phyloP scores from a whole-genome alignment of 495 filamentous ascomycete genomes.

The Aspergillus incahuasiensis region DNA sequence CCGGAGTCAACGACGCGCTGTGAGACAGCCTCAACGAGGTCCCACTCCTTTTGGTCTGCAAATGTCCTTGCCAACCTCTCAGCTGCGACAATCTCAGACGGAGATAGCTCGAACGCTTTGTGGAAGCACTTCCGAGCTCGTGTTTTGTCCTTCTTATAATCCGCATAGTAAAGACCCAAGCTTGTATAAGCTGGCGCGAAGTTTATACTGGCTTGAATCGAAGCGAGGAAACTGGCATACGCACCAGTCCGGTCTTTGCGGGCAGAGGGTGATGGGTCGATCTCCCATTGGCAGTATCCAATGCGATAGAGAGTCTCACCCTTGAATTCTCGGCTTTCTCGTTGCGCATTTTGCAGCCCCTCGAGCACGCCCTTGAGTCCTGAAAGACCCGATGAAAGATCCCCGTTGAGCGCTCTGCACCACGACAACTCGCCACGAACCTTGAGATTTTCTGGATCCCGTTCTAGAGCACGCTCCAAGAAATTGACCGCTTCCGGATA shows the following conservation, averaged over 20 bases:
- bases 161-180: slow-evolving; percentile 90
- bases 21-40: slow-evolving; percentile 86
- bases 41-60: slow-evolving; percentile 89
- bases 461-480: slow-evolving; percentile 63
- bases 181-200: slow-evolving; percentile 90
- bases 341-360: slow-evolving; percentile 48
- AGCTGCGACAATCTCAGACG: slow-evolving; percentile 81
- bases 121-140: slow-evolving; percentile 88
- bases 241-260: slow-evolving; percentile 73
- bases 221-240: slow-evolving; percentile 76
- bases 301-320: slow-evolving; percentile 84
- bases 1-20: slow-evolving; percentile 91
- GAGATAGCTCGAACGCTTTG: slow-evolving; percentile 91
- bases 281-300: slow-evolving; percentile 83
- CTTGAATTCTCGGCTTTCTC: slow-evolving; percentile 63
- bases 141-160: slow-evolving; percentile 80
- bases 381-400: slow-evolving; percentile 56
- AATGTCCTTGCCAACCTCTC: slow-evolving; percentile 81
- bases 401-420: slow-evolving; percentile 80
- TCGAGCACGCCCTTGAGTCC: slow-evolving; percentile 68
- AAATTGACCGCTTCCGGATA: slow-evolving; percentile 75
- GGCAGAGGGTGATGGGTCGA: slow-evolving; percentile 62
- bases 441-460: slow-evolving; percentile 66
- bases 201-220: slow-evolving; percentile 82
- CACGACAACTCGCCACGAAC: slow-evolving; percentile 82